Evolutionary conservation across 2,329 filamentous ascomycete genomes (phyloP), one percentile per base, ranked within the genome.

Genomic region (Zarea fungicola): DNA sequence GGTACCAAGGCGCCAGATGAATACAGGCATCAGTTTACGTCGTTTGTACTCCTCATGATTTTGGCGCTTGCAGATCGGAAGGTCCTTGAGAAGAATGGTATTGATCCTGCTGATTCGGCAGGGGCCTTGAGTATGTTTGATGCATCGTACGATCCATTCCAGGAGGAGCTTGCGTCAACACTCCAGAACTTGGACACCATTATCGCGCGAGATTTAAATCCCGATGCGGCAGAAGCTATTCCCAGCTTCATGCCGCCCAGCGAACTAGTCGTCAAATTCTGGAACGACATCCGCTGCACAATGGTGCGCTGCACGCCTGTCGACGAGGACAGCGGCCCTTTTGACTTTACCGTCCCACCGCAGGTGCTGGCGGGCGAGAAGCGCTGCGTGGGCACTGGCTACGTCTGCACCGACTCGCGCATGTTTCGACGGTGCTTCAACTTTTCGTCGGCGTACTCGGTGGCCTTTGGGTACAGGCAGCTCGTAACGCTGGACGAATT

Each of bases 31-130:
- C 55, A 61, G 45, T 60, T 59, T 47, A 49, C 48, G 13, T 50
- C 53, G 11, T 57, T 60, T 28, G 45, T 58, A 28, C 25, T 56
- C 28, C 48, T 59, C n/a, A 49, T 57, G 51, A 55, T 61, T 6
- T 51, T 59, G 39, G 59, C 64, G 6, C 64, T 62, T 43, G 66
- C 65, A 14, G 68, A 68, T 50, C 61, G 62, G 19, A 60, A 56
- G 28, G 59, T 63, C 2, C 62, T 62, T 28, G 52, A 60, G 44
- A 59, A 65, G 22, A 49, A 65, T 55, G 54, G 53, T 52, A 42
- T 66, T 56, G 18, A 61, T n/a, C 39, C 44, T 10, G 26, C 16
- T 18, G 43, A 42, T 4, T 29, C 50, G 23, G 37, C 49, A 14
- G 29, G 43, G 10, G 43, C 47, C 4, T 25, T 53, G 10, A 50